phyloP scores from a whole-genome alignment of 257 asterid species.

The Solanum lignicaule region DNA sequence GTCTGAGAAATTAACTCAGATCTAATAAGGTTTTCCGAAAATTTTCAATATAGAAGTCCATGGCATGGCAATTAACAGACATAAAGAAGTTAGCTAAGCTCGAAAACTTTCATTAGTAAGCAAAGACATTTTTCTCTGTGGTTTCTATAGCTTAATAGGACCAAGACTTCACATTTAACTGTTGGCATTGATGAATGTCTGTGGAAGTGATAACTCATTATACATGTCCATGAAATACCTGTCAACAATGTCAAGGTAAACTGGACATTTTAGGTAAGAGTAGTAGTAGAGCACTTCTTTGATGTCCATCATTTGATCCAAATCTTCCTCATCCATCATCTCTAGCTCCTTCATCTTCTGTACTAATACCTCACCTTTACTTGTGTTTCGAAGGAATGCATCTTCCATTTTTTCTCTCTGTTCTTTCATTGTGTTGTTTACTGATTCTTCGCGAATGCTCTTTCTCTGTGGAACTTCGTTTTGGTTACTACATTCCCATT shows the following conservation, averaged over 20 bases:
- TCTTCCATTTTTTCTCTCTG: constrained; percentile 16
- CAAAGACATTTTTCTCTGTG: background rate
- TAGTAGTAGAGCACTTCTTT: constrained; percentile 72
- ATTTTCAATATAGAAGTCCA: background rate
- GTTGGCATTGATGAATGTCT: constrained; percentile 21
- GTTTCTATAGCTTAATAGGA: constrained; percentile 36
- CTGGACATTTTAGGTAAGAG: constrained; percentile 56
- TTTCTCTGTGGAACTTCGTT: constrained; percentile 7
- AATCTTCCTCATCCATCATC: constrained; percentile 54
- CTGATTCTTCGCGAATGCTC: background rate
- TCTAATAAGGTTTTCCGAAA: background rate
- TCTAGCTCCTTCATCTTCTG: constrained; percentile 58
- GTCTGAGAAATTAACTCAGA: background rate
- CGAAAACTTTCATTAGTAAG: background rate
- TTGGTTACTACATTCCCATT: constrained; percentile 13
- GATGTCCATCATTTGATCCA: constrained; percentile 62
- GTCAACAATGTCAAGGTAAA: constrained; percentile 51
- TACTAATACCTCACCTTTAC: constrained; percentile 20
- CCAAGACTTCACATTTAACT: constrained; percentile 49
- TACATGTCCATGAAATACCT: constrained; percentile 53
- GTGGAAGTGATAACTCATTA: constrained; percentile 26
- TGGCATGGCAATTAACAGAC: background rate
- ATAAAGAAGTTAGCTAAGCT: background rate
- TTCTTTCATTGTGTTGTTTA: constrained; percentile 4
- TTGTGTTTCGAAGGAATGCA: constrained; percentile 8